Percentiles rank a stretch among this genome's conserved stretches.
phyloP scores from a whole-genome alignment of 352 stramenopile genomes.

The Globisporangium orthogonon region DNA sequence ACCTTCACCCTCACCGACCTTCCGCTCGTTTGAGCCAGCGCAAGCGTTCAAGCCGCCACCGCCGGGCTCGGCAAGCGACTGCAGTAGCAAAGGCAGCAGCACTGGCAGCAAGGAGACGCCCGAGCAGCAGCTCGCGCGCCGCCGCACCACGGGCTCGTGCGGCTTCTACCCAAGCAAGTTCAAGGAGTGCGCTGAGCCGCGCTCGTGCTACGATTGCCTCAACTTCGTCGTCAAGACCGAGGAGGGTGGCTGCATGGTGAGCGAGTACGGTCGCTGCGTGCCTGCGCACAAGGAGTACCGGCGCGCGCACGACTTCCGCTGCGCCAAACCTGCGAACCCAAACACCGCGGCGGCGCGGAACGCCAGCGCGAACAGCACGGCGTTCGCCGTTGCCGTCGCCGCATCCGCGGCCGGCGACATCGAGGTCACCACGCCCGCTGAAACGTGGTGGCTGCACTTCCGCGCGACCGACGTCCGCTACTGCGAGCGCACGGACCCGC shows the following conservation, averaged over 20 bases:
- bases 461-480: slow-evolving; percentile 7
- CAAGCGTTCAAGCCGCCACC: neutral
- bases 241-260: slow-evolving; percentile 32
- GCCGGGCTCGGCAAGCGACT: neutral
- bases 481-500: slow-evolving; percentile 6
- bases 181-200: slow-evolving; percentile 31
- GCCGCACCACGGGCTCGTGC: slow-evolving; percentile 29
- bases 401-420: neutral
- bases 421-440: neutral
- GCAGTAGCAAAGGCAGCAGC: slow-evolving; percentile 1
- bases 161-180: slow-evolving; percentile 31
- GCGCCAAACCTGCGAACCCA: slow-evolving; percentile 5
- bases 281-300: slow-evolving; percentile 3
- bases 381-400: neutral
- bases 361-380: neutral
- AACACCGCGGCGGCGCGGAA: slow-evolving; percentile 1
- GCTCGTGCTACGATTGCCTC: slow-evolving; percentile 44
- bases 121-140: slow-evolving; percentile 14
- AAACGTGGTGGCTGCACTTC: slow-evolving; percentile 7
- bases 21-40: neutral
- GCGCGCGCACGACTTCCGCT: slow-evolving; percentile 8
- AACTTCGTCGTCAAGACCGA: slow-evolving; percentile 36
- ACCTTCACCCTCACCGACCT: neutral
- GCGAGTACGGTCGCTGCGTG: slow-evolving; percentile 14
- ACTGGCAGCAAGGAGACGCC: slow-evolving; percentile 7